Evolutionary conservation across 257 asterid genomes (phyloP).

Genomic region (Solanum piurae): DNA sequence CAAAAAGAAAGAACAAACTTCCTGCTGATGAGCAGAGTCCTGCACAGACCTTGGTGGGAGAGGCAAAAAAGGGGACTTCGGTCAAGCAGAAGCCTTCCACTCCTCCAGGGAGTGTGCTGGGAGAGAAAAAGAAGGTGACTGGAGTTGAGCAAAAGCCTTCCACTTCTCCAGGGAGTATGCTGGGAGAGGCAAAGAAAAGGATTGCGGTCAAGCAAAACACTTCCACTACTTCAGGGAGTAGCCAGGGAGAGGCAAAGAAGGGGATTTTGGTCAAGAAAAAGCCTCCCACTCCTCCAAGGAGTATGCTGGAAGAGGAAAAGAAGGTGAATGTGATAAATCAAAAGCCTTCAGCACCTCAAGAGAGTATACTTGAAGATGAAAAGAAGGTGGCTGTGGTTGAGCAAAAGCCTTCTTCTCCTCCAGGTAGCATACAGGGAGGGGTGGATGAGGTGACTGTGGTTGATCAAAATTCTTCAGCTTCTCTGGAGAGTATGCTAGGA

Average conservation of each 20-base stretch:
- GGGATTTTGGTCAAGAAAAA: background rate
- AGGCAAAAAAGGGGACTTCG: slow-evolving; percentile 19
- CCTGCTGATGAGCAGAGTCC: slow-evolving; percentile 17
- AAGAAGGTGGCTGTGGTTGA: background rate
- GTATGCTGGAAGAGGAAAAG: background rate
- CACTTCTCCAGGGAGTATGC: slow-evolving; percentile 7
- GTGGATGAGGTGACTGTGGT: background rate
- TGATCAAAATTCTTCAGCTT: background rate
- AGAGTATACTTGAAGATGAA: background rate
- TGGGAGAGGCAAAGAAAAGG: slow-evolving; percentile 27
- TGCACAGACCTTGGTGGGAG: slow-evolving; percentile 16
- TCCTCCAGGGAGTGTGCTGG: slow-evolving; percentile 10
- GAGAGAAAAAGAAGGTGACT: slow-evolving; percentile 24
- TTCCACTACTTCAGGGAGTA: slow-evolving; percentile 6
- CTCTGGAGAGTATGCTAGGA: background rate
- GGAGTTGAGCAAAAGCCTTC: background rate
- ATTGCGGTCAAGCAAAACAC: background rate
- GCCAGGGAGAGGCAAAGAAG: slow-evolving; percentile 26
- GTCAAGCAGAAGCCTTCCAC: background rate
- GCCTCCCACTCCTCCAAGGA: background rate
- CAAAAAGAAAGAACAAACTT: slow-evolving; percentile 23
- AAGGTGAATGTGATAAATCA: slow-evolving; percentile 2
- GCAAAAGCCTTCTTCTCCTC: background rate
- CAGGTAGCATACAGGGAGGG: background rate
- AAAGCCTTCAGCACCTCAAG: background rate